Conservation (phyloP, 345 rosid species). For the Hevea brasiliensis region DNA sequence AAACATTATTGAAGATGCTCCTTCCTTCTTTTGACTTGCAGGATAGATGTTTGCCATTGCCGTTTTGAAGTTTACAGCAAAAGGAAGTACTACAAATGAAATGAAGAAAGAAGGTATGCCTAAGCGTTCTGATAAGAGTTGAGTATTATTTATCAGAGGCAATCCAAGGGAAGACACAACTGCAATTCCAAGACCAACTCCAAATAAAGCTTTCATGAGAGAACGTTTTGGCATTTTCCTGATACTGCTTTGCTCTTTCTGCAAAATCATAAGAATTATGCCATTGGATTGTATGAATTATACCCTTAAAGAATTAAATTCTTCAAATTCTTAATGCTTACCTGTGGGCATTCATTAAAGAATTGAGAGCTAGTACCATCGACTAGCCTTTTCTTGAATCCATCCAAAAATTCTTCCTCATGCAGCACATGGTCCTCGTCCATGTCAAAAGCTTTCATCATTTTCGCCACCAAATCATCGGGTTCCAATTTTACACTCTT, state of each 20-base stretch:
- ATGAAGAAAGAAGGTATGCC: constrained; percentile 39
- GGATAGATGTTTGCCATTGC: constrained; percentile 25
- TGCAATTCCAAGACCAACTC: constrained; percentile 22
- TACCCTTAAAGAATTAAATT: neutral
- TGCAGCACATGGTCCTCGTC: constrained; percentile 22
- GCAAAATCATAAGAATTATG: neutral
- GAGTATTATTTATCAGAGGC: constrained; percentile 34
- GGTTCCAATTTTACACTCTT: constrained; percentile 23
- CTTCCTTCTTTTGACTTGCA: constrained; percentile 31
- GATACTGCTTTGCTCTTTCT: constrained; percentile 8
- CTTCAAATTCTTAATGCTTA: constrained; percentile 20
- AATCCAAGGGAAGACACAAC: constrained; percentile 30
- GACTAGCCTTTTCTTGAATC: constrained; percentile 26
- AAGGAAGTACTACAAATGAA: constrained; percentile 40
- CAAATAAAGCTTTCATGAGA: constrained; percentile 19
- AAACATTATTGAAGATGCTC: constrained; percentile 37
- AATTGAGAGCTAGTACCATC: neutral
- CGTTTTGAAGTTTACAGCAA: constrained; percentile 40
- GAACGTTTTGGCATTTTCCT: constrained; percentile 7
- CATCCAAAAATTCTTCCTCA: constrained; percentile 32
- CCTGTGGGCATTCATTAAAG: constrained; percentile 15
- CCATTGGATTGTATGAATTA: too few relatives aligned
- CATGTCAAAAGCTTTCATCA: constrained; percentile 29
- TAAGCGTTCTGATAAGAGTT: constrained; percentile 30
- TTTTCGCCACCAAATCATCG: constrained; percentile 26